Conservation (phyloP, 805 yeast genomes). For the Pichia insulana region DNA sequence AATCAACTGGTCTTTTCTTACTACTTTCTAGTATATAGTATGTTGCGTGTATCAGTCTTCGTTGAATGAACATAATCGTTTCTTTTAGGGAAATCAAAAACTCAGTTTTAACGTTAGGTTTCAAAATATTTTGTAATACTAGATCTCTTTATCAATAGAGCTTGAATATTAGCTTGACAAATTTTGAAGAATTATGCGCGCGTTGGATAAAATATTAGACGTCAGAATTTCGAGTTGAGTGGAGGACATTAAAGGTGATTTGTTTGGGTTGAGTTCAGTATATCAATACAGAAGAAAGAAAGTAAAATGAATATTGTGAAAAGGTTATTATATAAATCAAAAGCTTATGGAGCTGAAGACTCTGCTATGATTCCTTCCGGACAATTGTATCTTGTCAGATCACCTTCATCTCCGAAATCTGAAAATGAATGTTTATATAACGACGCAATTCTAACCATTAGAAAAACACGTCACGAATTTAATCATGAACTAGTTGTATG, state of each 20-base stretch:
- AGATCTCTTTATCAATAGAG: too few species aligned
- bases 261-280: too few species aligned
- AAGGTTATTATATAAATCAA: conserved; percentile 34
- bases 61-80: background rate
- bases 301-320: conserved; percentile 59
- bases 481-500: conserved; percentile 60
- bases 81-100: too few species aligned
- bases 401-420: conserved; percentile 79
- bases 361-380: conserved; percentile 71
- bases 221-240: too few species aligned
- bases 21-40: background rate
- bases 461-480: conserved; percentile 57
- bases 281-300: too few species aligned
- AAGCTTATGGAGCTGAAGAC: conserved; percentile 43
- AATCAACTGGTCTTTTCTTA: conserved; percentile 18
- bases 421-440: conserved; percentile 74
- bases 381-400: conserved; percentile 61
- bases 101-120: too few species aligned
- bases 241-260: too few species aligned
- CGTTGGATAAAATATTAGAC: background rate
- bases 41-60: conserved; percentile 1
- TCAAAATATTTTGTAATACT: too few species aligned
- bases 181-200: background rate
- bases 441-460: conserved; percentile 68
- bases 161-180: too few species aligned